A percentile compares a stretch with the other conserved stretches of the same genome.
phyloP scores from a whole-genome alignment of 768 basidiomycete species.

The Trametes sanguinea region DNA sequence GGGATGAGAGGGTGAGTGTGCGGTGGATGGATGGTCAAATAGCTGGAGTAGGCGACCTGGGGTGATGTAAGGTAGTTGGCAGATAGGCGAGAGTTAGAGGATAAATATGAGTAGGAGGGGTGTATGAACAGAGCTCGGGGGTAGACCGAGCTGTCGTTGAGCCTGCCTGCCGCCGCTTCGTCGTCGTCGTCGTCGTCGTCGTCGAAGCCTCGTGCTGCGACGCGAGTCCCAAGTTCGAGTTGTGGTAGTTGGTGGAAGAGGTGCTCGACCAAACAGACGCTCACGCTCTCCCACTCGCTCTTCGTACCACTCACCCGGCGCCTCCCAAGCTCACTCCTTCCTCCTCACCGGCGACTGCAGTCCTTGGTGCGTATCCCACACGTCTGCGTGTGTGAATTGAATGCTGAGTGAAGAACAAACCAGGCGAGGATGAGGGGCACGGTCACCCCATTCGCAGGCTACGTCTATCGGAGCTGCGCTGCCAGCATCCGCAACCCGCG shows the following conservation, averaged over 20 bases:
- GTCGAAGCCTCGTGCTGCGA: not conserved
- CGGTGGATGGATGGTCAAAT: not conserved
- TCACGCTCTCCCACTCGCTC: no score
- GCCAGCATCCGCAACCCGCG: slow-evolving; percentile 9
- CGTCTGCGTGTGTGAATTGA: no score
- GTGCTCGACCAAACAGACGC: not conserved
- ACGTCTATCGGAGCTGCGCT: slow-evolving; percentile 18
- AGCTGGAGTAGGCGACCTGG: no score
- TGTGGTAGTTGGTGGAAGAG: slow-evolving; percentile 10
- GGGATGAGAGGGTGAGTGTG: slow-evolving; percentile 10
- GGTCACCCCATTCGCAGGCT: slow-evolving; percentile 1
- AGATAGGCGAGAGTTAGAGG: not conserved
- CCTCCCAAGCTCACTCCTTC: not conserved
- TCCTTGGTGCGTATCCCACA: not conserved
- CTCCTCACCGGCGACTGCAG: not conserved
- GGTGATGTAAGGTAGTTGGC: slow-evolving; percentile 3
- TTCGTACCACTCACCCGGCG: not conserved
- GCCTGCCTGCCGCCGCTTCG: slow-evolving; percentile 2
- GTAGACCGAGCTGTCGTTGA: slow-evolving; percentile 6
- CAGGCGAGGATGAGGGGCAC: slow-evolving; percentile 5
- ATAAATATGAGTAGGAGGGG: slow-evolving; percentile 20
- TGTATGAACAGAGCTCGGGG: slow-evolving; percentile 16
- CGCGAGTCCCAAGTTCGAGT: not conserved
- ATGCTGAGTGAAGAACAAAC: no score
- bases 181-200: no score